Evolutionary conservation across 352 stramenopile genomes (phyloP), one percentile per base, ranked within the genome.

Genomic region (Pythium oligandrum): DNA sequence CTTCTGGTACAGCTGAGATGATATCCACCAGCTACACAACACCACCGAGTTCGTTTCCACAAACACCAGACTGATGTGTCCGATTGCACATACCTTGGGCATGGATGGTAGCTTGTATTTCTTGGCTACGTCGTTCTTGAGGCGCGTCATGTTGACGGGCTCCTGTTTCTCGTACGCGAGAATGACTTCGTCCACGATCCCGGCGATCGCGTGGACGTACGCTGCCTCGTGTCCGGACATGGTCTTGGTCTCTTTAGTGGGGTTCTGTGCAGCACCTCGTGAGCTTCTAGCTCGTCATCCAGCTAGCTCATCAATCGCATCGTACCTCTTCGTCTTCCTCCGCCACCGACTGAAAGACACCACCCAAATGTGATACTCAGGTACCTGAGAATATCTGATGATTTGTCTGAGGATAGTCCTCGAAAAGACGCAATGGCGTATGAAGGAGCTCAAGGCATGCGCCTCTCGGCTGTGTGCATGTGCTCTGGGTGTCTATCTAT

Each of bases 131-230:
- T 96, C 71, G 51, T 91, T 89, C 70, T 98, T 98, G 37, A 98
- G 78, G 34, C 84, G 77, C 44, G 90, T 98, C 71, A 98, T 96
- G 72, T 98, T 98, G 11, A 98, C 75, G 2, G 88, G 86, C 44
- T 90, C 61, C 37, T 93, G 85, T 17, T 70, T 64, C 55, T 98
- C 87, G 60, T 97, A 98, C 4, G 91, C 89, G 26, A 75, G 64
- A 42, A 98, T 96, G 12, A 98, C 66, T 46, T 88, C 85, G 54
- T 95, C 82, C 10, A 98, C 90, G 56, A 98, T 96, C 52, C 87
- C 79, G 4, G 88, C 83, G 48, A 98, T 84, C 43, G 86, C 88
- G 59, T 88, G 74, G 51, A 93, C 73, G 53, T 93, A 93, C 26
- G 40, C 61, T n/a, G 68, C 61, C 38, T 68, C 62, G 6, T 46